phyloP scores from a whole-genome alignment of 2,329 filamentous ascomycete species.

The Fusarium albidum region DNA sequence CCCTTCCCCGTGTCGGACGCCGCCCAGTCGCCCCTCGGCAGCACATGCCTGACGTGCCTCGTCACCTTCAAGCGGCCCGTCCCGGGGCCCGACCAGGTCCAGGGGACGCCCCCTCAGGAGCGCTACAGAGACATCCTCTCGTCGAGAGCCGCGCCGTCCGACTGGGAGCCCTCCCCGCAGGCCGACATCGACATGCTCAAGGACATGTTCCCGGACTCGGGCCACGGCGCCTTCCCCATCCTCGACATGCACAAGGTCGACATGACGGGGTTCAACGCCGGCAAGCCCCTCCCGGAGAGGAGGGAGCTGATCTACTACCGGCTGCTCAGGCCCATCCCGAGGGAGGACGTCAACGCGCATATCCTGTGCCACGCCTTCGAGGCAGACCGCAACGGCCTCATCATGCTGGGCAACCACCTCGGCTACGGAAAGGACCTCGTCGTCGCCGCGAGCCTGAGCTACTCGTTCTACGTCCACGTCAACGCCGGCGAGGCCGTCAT shows the following conservation, averaged over 20 bases:
- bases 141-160: conserved; percentile 44
- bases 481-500: conserved; percentile 59
- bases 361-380: conserved; percentile 59
- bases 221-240: conserved; percentile 56
- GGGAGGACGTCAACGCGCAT: conserved; percentile 53
- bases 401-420: conserved; percentile 59
- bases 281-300: conserved; percentile 52
- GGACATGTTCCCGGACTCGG: conserved; percentile 45
- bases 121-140: conserved; percentile 54
- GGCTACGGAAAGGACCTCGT: conserved; percentile 54
- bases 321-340: conserved; percentile 52
- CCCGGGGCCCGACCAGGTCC: conserved; percentile 46
- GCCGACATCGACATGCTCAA: conserved; percentile 54
- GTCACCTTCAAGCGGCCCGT: conserved; percentile 60
- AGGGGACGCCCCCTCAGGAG: conserved; percentile 52
- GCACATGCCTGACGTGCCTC: conserved; percentile 59
- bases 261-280: conserved; percentile 55
- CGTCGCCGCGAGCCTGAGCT: conserved; percentile 56
- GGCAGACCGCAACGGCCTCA: conserved; percentile 61
- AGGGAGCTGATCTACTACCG: conserved; percentile 61
- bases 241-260: conserved; percentile 65
- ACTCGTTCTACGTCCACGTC: conserved; percentile 61
- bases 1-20: conserved; percentile 52
- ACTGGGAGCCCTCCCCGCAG: conserved; percentile 57
- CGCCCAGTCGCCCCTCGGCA: conserved; percentile 47